These are phyloP conservation scores for Globisporangium parvum DNA, from an alignment of 352 stramenopile species.

Conservation along the genomic window DNA sequence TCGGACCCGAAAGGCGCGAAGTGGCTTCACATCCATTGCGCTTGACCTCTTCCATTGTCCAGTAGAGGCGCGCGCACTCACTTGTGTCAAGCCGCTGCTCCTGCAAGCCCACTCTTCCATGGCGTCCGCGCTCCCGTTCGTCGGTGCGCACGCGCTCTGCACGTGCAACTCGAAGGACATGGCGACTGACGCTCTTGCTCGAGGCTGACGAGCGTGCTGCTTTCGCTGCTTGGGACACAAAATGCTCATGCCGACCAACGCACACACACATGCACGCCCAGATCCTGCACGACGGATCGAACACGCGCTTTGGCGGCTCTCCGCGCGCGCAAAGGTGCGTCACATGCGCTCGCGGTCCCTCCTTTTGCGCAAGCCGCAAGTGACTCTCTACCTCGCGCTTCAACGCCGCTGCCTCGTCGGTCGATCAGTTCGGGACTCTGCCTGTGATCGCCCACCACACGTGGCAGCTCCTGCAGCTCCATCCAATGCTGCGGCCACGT, in stretches of 20 bases:
- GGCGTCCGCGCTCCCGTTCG: constrained; percentile 26
- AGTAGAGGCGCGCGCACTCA: neutral
- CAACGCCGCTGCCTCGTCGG: neutral
- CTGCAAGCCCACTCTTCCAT: constrained; percentile 9
- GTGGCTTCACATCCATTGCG: no score
- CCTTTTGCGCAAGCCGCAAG: neutral
- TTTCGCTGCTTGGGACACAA: neutral
- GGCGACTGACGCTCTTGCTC: neutral
- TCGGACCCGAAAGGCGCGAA: no score
- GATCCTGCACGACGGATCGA: constrained; percentile 22
- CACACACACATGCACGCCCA: constrained; percentile 2
- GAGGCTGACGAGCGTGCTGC: neutral
- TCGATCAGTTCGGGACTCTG: neutral
- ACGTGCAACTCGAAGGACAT: neutral
- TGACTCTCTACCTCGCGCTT: neutral
- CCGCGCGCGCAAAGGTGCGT: neutral
- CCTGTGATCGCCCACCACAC: constrained; percentile 1
- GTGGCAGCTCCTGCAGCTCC: constrained; percentile 19
- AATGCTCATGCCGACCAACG: neutral
- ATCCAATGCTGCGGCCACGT: constrained; percentile 13
- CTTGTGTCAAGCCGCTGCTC: no score
- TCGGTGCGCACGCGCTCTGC: constrained; percentile 18
- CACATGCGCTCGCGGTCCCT: neutral
- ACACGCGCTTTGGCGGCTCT: constrained; percentile 22
- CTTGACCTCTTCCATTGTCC: no score